These are phyloP conservation scores for Fusarium staphyleae DNA, from an alignment of 2,329 filamentous ascomycete species.

Conservation along the genomic window DNA sequence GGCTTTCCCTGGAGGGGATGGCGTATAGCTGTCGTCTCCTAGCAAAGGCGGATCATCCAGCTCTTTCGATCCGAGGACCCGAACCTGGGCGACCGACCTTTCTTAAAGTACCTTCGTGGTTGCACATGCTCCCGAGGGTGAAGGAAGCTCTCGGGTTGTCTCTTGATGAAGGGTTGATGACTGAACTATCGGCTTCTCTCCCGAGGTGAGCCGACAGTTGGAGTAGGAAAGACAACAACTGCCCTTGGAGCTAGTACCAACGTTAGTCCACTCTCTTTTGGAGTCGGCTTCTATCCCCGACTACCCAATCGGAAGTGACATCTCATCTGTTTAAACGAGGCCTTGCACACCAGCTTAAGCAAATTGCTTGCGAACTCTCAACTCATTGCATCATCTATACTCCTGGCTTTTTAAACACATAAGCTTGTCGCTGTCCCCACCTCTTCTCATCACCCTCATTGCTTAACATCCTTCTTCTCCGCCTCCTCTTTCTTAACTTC, in stretches of 20 bases:
- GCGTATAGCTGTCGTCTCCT: background rate
- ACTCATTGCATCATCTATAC: constrained; percentile 31
- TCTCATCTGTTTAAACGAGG: too few species aligned
- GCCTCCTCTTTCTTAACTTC: constrained; percentile 20
- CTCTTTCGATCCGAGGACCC: background rate
- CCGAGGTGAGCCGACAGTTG: background rate
- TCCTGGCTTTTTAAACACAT: constrained; percentile 16
- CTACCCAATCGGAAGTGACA: background rate
- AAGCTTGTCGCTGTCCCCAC: constrained; percentile 11
- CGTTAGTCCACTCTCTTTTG: too few species aligned
- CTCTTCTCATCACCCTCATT: constrained; percentile 17
- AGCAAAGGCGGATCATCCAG: background rate
- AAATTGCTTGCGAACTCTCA: constrained; percentile 4
- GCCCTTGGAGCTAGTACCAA: too few species aligned
- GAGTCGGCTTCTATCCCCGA: background rate
- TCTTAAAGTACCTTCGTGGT: background rate
- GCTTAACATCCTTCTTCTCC: constrained; percentile 17
- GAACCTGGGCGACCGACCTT: constrained; percentile 1
- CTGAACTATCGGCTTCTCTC: constrained; percentile 6
- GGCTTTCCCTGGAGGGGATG: constrained; percentile 7
- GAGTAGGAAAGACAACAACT: too few species aligned
- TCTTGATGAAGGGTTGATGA: too few species aligned
- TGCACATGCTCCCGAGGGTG: background rate
- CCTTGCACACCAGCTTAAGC: too few species aligned
- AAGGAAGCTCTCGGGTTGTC: background rate